Evolutionary conservation across 164 flowering plant species (phyloP).

Genomic region (Chloranthus sessilifolius): DNA sequence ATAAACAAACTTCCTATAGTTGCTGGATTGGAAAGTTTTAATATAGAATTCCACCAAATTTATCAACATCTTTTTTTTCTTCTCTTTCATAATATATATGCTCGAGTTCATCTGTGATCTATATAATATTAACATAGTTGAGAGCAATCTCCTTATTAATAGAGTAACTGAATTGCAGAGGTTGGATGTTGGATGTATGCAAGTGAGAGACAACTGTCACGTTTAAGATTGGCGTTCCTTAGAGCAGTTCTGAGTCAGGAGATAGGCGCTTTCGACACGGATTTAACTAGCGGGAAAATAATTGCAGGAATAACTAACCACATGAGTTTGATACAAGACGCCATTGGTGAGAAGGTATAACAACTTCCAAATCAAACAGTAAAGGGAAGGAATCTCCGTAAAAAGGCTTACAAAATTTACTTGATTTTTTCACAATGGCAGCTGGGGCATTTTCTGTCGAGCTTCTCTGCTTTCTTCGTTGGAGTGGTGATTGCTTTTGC

Average conservation of each 20-base stretch:
- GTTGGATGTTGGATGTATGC: conserved; percentile 73
- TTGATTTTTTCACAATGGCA: conserved; percentile 15
- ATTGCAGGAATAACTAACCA: conserved; percentile 55
- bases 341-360: conserved; percentile 73
- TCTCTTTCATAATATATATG: background rate
- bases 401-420: too few species aligned
- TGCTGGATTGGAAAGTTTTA: too few species aligned
- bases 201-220: conserved; percentile 48
- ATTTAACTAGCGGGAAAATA: conserved; percentile 47
- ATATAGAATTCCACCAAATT: too few species aligned
- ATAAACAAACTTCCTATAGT: too few species aligned
- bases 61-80: background rate
- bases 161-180: conserved; percentile 30
- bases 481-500: conserved; percentile 52
- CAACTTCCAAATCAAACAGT: background rate
- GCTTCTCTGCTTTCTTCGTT: conserved; percentile 45
- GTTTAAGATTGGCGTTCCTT: conserved; percentile 40
- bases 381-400: too few species aligned
- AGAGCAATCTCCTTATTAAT: background rate
- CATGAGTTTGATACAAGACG: conserved; percentile 63
- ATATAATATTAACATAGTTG: background rate
- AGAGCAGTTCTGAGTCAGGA: conserved; percentile 56
- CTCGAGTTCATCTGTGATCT: background rate
- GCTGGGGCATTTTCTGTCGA: conserved; percentile 60
- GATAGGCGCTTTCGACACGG: conserved; percentile 62